A percentile compares a stretch with the other conserved stretches of the same genome.
phyloP scores from a whole-genome alignment of 768 basidiomycete genomes.

The Cubamyces sp. region DNA sequence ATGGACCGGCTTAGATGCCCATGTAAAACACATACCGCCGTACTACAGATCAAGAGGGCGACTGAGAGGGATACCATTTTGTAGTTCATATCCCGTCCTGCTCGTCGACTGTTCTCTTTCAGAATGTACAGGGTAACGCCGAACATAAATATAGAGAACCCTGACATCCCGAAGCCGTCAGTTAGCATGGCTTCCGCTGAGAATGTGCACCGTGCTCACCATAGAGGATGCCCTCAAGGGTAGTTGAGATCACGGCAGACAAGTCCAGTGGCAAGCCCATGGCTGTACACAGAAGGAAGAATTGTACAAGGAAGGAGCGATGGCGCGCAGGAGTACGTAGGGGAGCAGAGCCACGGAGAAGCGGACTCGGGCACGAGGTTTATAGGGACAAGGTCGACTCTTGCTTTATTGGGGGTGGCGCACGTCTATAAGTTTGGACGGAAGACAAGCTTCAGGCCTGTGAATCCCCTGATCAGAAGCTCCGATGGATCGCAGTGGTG shows the following conservation, averaged over 20 bases:
- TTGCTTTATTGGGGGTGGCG: neutral
- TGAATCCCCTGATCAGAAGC: neutral
- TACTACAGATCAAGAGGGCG: constrained; percentile 37
- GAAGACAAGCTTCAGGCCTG: neutral
- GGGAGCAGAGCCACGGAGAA: neutral
- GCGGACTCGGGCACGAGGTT: neutral
- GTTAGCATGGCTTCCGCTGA: no score
- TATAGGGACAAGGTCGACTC: neutral
- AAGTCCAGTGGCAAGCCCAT: constrained; percentile 27
- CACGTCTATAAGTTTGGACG: neutral
- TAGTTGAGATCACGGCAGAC: constrained; percentile 31
- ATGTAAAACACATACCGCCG: constrained; percentile 33
- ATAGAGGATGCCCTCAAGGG: constrained; percentile 34
- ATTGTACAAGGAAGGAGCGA: constrained; percentile 1
- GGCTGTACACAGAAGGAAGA: neutral
- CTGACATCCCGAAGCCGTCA: constrained; percentile 21
- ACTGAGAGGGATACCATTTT: constrained; percentile 29
- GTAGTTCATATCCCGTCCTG: neutral
- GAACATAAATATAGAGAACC: constrained; percentile 43
- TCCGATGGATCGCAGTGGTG: neutral
- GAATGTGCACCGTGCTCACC: constrained; percentile 13
- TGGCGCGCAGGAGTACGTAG: constrained; percentile 3
- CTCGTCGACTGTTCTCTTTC: neutral
- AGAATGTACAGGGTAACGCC: constrained; percentile 35
- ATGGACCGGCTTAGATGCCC: no score